These are phyloP conservation scores for Talaromyces sp. DNA, from an alignment of 2,329 filamentous ascomycete genomes.

Conservation along the genomic window DNA sequence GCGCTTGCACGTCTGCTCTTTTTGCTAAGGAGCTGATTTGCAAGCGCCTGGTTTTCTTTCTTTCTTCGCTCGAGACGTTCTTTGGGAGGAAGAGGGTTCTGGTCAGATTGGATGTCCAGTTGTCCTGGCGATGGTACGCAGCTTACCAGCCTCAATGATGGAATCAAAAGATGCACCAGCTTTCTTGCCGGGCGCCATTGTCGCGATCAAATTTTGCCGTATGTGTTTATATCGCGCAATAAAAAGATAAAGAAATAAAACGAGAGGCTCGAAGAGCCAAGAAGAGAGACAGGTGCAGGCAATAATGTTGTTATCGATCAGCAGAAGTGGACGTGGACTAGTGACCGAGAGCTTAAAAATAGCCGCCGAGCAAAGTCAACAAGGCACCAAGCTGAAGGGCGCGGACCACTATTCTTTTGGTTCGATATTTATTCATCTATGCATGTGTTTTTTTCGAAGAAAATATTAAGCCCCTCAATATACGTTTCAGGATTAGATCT, in stretches of 20 bases:
- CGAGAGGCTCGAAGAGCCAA: not conserved
- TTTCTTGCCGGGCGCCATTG: constrained; percentile 24
- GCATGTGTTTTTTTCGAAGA: not conserved
- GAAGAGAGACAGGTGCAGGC: not conserved
- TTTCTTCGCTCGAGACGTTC: constrained; percentile 41
- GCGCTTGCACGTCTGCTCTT: constrained; percentile 44
- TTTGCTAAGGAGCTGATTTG: constrained; percentile 54
- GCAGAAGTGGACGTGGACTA: not conserved
- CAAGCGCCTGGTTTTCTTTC: constrained; percentile 52
- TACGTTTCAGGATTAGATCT: not conserved
- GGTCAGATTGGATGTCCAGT: constrained; percentile 7
- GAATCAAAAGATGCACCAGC: constrained; percentile 42
- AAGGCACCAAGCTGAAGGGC: not conserved
- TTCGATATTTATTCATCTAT: not conserved
- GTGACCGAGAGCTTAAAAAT: not conserved
- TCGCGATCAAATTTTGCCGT: not conserved
- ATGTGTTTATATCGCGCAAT: not conserved
- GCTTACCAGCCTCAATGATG: constrained; percentile 48
- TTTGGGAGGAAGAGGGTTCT: constrained; percentile 16
- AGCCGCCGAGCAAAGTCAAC: not conserved
- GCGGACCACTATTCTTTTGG: not conserved
- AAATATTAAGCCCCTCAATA: not conserved
- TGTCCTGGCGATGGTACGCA: not conserved
- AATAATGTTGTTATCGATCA: not conserved
- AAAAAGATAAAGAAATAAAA: not conserved